Evolutionary conservation across 2,329 filamentous ascomycete genomes (phyloP).

Genomic region (Aspergillus japonicus): DNA sequence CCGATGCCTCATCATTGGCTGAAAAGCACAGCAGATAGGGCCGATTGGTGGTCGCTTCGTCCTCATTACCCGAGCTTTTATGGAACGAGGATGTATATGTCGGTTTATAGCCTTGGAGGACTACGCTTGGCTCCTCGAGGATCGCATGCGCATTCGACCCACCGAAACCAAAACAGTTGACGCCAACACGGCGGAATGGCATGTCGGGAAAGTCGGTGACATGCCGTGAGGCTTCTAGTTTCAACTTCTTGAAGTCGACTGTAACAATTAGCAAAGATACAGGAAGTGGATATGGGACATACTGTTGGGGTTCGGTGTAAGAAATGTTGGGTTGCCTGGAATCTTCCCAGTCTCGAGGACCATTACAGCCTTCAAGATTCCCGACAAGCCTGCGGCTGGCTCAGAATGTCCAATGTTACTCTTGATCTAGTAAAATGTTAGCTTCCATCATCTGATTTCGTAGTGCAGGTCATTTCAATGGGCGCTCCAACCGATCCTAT

Average conservation of each 20-base stretch:
- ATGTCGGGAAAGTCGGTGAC: slow-evolving; percentile 20
- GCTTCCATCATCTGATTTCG: neutral
- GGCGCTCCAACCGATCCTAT: slow-evolving; percentile 20
- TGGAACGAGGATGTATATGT: neutral
- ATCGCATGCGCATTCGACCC: slow-evolving; percentile 22
- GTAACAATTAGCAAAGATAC: neutral
- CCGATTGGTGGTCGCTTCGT: neutral
- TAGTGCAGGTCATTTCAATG: neutral
- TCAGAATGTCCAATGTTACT: slow-evolving; percentile 30
- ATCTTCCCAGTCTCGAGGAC: slow-evolving; percentile 27
- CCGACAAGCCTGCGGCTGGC: slow-evolving; percentile 26
- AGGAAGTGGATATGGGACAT: neutral
- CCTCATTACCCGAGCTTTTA: neutral
- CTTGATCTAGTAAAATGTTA: slow-evolving; percentile 19
- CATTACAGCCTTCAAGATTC: slow-evolving; percentile 28
- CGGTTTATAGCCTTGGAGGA: neutral
- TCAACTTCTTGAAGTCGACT: slow-evolving; percentile 20
- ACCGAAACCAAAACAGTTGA: slow-evolving; percentile 27
- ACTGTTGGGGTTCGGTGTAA: slow-evolving; percentile 17
- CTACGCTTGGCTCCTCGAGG: slow-evolving; percentile 15
- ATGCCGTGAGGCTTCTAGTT: slow-evolving; percentile 17
- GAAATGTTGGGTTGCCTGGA: slow-evolving; percentile 29
- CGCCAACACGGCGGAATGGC: slow-evolving; percentile 13
- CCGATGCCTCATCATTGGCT: slow-evolving; percentile 12
- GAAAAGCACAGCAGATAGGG: slow-evolving; percentile 12